These are phyloP conservation scores for Botrytis sinoallii DNA, from an alignment of 2,329 filamentous ascomycete genomes.

Conservation along the genomic window DNA sequence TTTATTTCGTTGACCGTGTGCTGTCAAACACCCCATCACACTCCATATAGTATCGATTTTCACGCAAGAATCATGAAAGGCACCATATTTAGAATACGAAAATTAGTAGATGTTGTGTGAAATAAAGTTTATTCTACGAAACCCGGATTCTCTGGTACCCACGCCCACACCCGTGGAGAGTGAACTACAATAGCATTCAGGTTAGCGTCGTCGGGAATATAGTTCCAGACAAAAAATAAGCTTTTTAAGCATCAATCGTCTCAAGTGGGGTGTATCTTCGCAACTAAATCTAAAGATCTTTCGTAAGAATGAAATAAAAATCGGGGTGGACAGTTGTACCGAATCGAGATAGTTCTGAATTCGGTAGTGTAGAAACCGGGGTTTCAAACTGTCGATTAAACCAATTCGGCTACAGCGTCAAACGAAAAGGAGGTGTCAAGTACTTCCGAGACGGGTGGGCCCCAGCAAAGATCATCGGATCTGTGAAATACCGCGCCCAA, in stretches of 20 bases:
- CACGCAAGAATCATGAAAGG: background rate
- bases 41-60: background rate
- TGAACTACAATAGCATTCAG: background rate
- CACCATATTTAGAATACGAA: background rate
- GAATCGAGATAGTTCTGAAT: constrained; percentile 21
- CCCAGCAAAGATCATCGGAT: background rate
- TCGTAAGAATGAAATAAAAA: background rate
- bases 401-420: constrained; percentile 27
- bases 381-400: constrained; percentile 28
- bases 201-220: background rate
- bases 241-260: constrained; percentile 4
- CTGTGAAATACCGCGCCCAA: background rate
- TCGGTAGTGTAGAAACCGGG: background rate
- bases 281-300: background rate
- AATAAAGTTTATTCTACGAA: background rate
- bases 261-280: background rate
- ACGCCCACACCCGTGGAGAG: background rate
- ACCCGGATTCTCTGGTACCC: background rate
- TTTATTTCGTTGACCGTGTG: background rate
- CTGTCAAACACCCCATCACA: background rate
- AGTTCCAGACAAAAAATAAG: background rate
- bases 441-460: background rate
- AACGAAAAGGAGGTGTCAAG: background rate
- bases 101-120: background rate
- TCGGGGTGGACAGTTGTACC: background rate